Evolutionary conservation across 345 rosid genomes (phyloP), one percentile per base, ranked within the genome.

Genomic region (Leavenworthia alabamica): DNA sequence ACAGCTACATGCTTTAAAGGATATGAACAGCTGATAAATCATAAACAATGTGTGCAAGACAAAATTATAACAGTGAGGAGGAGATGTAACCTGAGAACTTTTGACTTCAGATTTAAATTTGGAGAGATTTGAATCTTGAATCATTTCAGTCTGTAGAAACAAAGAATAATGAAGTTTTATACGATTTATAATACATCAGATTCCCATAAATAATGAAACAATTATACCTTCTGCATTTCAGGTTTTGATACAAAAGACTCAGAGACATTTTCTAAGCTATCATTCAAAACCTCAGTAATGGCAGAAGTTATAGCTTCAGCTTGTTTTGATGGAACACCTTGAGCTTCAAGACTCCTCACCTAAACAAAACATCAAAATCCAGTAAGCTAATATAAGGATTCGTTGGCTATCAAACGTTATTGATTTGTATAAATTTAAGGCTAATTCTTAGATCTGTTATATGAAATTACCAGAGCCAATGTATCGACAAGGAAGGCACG

Each of bases 401-500:
- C n/a, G n/a, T n/a, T n/a, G n/a, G n/a, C n/a, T n/a, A n/a, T n/a
- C n/a, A n/a, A n/a, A n/a, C n/a, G n/a, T n/a, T n/a, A n/a, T n/a
- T n/a, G n/a, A n/a, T n/a, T n/a, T n/a, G n/a, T n/a, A n/a, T n/a
- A n/a, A n/a, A n/a, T n/a, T 11, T 45, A 60, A 14, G 56, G 3
- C 12, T 33, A 16, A 4, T 16, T 44, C 27, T 29, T 7, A 60
- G 61, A 67, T 52, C 59, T 41, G 27, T 0, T 23, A 44, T 6
- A 55, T 8, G 3, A n/a, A 62, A 49, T 64, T 80, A 88, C 97
- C 83, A 94, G 74, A 62, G 88, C 95, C 79, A 90, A 73, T n/a
- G 99, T 94, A 56, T 90, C 93, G 11, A 94, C 97, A 40, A 88
- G 96, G 62, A 86, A 94, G 0, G 93, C 96, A 15, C 93, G 90